These are phyloP conservation scores for Ambrosia trifida DNA, from an alignment of 129 eudicot species.

Conservation along the genomic window DNA sequence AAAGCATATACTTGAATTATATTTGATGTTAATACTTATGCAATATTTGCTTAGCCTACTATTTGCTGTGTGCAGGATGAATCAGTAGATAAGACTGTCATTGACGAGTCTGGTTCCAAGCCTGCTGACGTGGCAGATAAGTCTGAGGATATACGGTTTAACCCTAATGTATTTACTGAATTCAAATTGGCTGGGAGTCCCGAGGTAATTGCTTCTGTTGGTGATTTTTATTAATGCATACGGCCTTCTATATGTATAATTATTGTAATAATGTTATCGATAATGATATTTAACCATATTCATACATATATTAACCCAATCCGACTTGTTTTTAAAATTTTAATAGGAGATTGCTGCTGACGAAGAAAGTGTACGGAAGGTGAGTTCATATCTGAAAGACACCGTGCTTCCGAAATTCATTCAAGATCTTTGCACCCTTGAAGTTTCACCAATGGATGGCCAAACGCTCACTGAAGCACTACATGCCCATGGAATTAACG, in stretches of 20 bases:
- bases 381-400: slow-evolving; percentile 64
- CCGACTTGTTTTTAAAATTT: background rate
- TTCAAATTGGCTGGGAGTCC: slow-evolving; percentile 81
- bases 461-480: slow-evolving; percentile 97
- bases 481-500: slow-evolving; percentile 96
- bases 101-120: slow-evolving; percentile 41
- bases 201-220: slow-evolving; percentile 47
- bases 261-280: background rate
- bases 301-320: background rate
- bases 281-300: background rate
- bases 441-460: slow-evolving; percentile 99
- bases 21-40: background rate
- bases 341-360: slow-evolving; percentile 89
- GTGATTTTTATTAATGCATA: too few relatives aligned
- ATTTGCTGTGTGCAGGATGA: slow-evolving; percentile 38
- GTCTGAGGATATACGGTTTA: slow-evolving; percentile 58
- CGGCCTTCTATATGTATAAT: background rate
- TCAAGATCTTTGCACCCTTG: slow-evolving; percentile 90
- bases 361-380: slow-evolving; percentile 89
- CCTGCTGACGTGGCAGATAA: slow-evolving; percentile 37
- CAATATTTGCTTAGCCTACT: background rate
- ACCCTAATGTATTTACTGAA: slow-evolving; percentile 95
- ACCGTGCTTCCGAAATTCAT: slow-evolving; percentile 74
- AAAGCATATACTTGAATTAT: background rate
- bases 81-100: slow-evolving; percentile 28